These are phyloP conservation scores for Sugiyamaella boreocaroliniensis DNA, from an alignment of 805 yeast genomes.

Conservation along the genomic window DNA sequence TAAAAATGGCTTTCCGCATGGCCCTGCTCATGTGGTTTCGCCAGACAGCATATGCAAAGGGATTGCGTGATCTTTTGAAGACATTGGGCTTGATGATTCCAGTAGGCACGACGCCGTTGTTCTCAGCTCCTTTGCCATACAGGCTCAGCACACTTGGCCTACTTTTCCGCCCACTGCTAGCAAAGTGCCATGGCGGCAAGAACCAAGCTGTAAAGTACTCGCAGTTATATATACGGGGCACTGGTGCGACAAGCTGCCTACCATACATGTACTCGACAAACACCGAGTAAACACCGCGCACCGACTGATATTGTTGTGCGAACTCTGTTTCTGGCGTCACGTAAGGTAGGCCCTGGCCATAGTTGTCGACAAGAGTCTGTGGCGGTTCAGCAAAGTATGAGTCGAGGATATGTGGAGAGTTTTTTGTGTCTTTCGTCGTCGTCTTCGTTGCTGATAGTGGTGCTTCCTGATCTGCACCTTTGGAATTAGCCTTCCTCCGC, in stretches of 20 bases:
- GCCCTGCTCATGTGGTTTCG: constrained; percentile 8
- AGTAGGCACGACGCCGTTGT: constrained; percentile 13
- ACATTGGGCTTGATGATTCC: background rate
- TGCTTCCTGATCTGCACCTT: too few species aligned
- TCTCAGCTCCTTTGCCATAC: constrained; percentile 11
- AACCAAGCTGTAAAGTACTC: constrained; percentile 12
- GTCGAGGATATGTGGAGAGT: background rate
- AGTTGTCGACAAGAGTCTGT: background rate
- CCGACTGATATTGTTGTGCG: background rate
- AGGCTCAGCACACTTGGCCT: constrained; percentile 15
- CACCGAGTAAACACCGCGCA: constrained; percentile 9
- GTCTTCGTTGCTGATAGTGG: too few species aligned
- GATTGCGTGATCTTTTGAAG: constrained; percentile 14
- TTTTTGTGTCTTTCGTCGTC: background rate
- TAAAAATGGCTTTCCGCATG: constrained; percentile 4
- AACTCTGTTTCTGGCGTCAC: constrained; percentile 7
- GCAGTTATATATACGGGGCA: constrained; percentile 12
- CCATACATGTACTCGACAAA: constrained; percentile 9
- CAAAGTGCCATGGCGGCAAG: constrained; percentile 18
- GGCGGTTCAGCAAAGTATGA: background rate
- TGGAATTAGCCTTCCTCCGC: too few species aligned
- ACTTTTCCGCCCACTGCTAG: constrained; percentile 17
- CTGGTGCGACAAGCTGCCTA: background rate
- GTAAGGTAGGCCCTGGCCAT: constrained; percentile 1
- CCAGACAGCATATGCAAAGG: constrained; percentile 20